phyloP scores from a whole-genome alignment of 176 grass and related monocot genomes.

The Pontederia crassipes region DNA sequence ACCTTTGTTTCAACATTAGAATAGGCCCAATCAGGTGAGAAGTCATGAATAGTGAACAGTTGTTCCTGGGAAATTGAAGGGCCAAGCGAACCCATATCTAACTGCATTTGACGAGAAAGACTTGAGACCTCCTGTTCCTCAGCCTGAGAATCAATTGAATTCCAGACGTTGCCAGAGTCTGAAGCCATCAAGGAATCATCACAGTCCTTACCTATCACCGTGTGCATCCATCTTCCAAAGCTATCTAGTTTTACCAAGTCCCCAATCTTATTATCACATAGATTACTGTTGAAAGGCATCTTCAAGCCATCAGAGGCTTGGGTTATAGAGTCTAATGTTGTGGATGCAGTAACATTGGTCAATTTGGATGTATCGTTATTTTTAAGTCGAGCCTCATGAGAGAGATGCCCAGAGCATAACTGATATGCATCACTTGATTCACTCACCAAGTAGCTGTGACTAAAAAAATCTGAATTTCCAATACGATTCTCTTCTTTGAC shows the following conservation, averaged over 20 bases:
- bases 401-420: not conserved
- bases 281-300: not conserved
- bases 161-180: constrained; percentile 59
- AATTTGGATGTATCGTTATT: not conserved
- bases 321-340: constrained; percentile 1
- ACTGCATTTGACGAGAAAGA: constrained; percentile 46
- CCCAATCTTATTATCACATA: constrained; percentile 9
- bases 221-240: constrained; percentile 97
- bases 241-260: constrained; percentile 81
- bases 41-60: constrained; percentile 75
- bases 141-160: constrained; percentile 36
- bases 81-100: constrained; percentile 54
- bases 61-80: constrained; percentile 71
- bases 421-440: constrained; percentile 1
- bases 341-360: not conserved
- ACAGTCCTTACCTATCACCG: constrained; percentile 48
- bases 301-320: constrained; percentile 11
- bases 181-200: constrained; percentile 62
- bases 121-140: constrained; percentile 42
- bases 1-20: constrained; percentile 51
- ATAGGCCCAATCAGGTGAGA: constrained; percentile 77
- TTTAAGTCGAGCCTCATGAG: not conserved
- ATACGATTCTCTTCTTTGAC: constrained; percentile 1
- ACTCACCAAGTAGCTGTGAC: not conserved
- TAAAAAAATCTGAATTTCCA: not conserved